A percentile compares a stretch with the other conserved stretches of the same genome.
Evolutionary conservation across 1,284 basidiomycete genomes (phyloP).

Genomic region (Ustilago xerochloae): DNA sequence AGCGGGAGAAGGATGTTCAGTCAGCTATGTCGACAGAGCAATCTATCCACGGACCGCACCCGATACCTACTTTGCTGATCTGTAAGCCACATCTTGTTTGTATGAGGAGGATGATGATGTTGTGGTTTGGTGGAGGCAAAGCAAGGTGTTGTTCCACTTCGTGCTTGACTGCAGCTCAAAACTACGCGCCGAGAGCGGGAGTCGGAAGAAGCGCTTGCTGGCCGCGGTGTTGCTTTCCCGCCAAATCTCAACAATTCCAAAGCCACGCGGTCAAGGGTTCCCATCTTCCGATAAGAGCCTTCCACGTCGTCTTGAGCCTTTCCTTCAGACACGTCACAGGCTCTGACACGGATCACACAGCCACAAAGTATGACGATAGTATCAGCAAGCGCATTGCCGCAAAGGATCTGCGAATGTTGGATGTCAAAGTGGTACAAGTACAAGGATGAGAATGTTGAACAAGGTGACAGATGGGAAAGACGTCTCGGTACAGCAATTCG

Average conservation of each 20-base stretch:
- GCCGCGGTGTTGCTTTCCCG: neutral
- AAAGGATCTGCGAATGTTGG: neutral
- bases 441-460: neutral
- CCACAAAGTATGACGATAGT: neutral
- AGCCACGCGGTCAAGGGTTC: neutral
- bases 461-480: neutral
- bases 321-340: neutral
- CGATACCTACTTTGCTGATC: constrained; percentile 65
- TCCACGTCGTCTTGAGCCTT: constrained; percentile 6
- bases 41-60: neutral
- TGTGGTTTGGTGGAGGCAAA: constrained; percentile 17
- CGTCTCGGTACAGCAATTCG: neutral
- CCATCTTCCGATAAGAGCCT: constrained; percentile 2
- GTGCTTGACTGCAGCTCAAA: neutral
- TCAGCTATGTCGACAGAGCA: neutral
- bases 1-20: neutral
- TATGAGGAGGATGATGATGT: neutral
- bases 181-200: neutral
- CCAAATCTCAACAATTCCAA: neutral
- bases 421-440: constrained; percentile 10
- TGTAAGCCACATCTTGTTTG: constrained; percentile 64
- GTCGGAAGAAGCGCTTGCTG: neutral
- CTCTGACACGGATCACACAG: neutral
- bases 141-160: neutral
- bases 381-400: neutral